phyloP scores from a whole-genome alignment of 345 rosid genomes.

The Rhodomyrtus tomentosa region DNA sequence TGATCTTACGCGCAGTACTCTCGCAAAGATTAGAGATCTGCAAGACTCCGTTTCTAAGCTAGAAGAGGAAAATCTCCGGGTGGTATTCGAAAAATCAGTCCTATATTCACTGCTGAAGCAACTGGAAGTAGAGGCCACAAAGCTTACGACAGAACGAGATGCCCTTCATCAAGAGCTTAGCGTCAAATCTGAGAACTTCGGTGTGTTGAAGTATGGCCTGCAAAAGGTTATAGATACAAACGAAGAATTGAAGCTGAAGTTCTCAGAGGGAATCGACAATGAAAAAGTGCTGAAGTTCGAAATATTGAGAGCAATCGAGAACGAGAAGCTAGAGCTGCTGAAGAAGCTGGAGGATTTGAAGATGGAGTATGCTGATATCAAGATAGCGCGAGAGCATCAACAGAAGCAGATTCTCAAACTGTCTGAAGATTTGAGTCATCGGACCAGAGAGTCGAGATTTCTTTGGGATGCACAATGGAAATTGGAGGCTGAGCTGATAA shows the following conservation, averaged over 20 bases:
- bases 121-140: constrained; percentile 43
- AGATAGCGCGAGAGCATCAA: constrained; percentile 34
- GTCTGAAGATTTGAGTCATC: constrained; percentile 32
- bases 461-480: constrained; percentile 25
- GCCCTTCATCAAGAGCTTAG: constrained; percentile 33
- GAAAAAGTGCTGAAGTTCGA: constrained; percentile 7
- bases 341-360: constrained; percentile 42
- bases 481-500: constrained; percentile 47
- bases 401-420: constrained; percentile 39
- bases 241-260: constrained; percentile 38
- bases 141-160: constrained; percentile 35
- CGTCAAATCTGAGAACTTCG: constrained; percentile 26
- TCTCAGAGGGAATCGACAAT: constrained; percentile 15
- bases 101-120: constrained; percentile 44
- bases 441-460: constrained; percentile 25
- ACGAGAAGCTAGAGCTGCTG: constrained; percentile 33
- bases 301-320: constrained; percentile 24
- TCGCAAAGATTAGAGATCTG: constrained; percentile 35
- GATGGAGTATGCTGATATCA: constrained; percentile 44
- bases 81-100: constrained; percentile 45
- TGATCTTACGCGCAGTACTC: constrained; percentile 16
- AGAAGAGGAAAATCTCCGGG: constrained; percentile 36
- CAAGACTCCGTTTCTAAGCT: constrained; percentile 42
- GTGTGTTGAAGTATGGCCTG: constrained; percentile 23
- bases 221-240: constrained; percentile 28